Evolutionary conservation across 768 basidiomycete species (phyloP).

Genomic region (Mycena indigotica): DNA sequence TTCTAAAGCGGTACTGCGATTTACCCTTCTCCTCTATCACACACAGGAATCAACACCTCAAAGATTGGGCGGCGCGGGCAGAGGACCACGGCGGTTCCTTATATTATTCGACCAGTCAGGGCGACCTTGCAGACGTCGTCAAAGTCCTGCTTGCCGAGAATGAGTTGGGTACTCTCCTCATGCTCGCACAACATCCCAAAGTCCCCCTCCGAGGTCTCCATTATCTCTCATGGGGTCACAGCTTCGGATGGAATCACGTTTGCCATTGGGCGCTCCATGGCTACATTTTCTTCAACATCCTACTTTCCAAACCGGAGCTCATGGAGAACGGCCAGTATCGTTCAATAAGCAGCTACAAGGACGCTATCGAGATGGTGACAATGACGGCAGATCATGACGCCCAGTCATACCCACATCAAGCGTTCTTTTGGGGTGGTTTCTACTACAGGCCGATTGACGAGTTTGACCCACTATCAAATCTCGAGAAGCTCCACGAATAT

Average conservation of each 20-base stretch:
- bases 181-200: slow-evolving; percentile 39
- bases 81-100: slow-evolving; percentile 1
- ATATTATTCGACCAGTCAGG: slow-evolving; percentile 27
- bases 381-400: slow-evolving; percentile 31
- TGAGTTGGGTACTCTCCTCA: slow-evolving; percentile 33
- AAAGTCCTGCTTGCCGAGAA: slow-evolving; percentile 40
- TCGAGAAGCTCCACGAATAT: slow-evolving; percentile 32
- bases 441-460: background rate
- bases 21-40: slow-evolving; percentile 26
- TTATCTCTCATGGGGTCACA: slow-evolving; percentile 32
- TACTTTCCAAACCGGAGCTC: slow-evolving; percentile 32
- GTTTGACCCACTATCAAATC: slow-evolving; percentile 23
- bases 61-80: slow-evolving; percentile 33
- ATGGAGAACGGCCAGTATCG: slow-evolving; percentile 32
- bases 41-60: slow-evolving; percentile 32
- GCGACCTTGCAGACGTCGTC: slow-evolving; percentile 36
- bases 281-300: slow-evolving; percentile 41
- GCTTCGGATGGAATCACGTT: slow-evolving; percentile 36
- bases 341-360: slow-evolving; percentile 21
- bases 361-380: slow-evolving; percentile 23
- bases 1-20: slow-evolving; percentile 32
- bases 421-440: slow-evolving; percentile 26
- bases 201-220: slow-evolving; percentile 32
- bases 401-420: slow-evolving; percentile 33
- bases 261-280: slow-evolving; percentile 31